Evolutionary conservation across 495 filamentous ascomycete species (phyloP), one percentile per base, ranked within the genome.

Genomic region (Penicillium paxilli): DNA sequence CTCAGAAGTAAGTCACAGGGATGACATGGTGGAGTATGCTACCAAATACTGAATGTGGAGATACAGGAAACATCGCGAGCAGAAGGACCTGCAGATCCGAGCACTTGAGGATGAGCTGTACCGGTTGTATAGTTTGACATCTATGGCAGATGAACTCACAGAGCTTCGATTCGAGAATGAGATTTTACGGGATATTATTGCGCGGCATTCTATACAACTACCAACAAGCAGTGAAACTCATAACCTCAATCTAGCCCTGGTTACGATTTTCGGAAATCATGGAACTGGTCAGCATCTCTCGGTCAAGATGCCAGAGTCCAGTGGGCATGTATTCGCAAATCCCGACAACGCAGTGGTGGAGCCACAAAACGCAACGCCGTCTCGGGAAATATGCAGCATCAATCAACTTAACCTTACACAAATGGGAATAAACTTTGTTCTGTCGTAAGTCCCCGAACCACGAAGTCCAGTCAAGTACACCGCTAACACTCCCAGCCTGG

Each of bases 381-480:
- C n/a, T n/a, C n/a, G n/a, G 26, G 26, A 30, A 30, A 7, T 1
- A 9, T 8, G 26, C 8, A 7, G 11, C n/a, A 28, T 11, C 16
- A 11, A 24, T 7, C n/a, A 24, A n/a, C 21, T 19, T 14, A 49
- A 20, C 3, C n/a, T 52, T 4, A 25, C 50, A 1, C 60, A 63
- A 17, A 40, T 55, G 16, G 60, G 60, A 0, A 25, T 63, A 7
- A 45, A 63, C n/a, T 63, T 63, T 20, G 60, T 63, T 0, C 12
- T 63, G 12, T 59, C 52, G 60, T 63, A 16, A 45, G 60, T 57
- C 33, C 14, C 6, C 12, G n/a, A n/a, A n/a, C 33, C 1, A 6
- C 33, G 14, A 2, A 20, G 16, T 10, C 45, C 4, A 7, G 3
- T 7, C 7, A 3, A 35, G 8, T 6, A 22, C 21, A 26, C 21